Base-by-base conservation (phyloP, 2,329 filamentous ascomycete species). In the Penicillium decumbens region DNA sequence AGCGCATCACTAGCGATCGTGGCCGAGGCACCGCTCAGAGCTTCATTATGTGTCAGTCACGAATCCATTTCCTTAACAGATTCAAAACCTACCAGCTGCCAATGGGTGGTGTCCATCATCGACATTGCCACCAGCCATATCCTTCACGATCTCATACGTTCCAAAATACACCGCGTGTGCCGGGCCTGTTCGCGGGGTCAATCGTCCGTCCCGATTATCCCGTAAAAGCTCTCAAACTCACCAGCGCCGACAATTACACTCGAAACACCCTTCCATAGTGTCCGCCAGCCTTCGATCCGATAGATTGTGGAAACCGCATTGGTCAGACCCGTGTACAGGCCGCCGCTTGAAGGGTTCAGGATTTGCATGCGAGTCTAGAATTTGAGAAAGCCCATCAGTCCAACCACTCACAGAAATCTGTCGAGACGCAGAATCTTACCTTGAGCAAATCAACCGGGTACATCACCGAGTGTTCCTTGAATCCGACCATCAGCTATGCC, bases 81-180 rank as follows among this genome's bases (percentile, higher is more conserved):
- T 12, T 23, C 23, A 20, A 29, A 13, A 65, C 80, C 72, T 76
- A 95, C 90, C 89, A 66, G 92, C 91, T 72, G 93, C 93, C 47
- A 97, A 76, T 27, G 92, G 92, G 68, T 98, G 92, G 68, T 98
- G 92, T 53, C 89, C 89, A 51, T 80, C 71, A 46, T 81, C 84
- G 66, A 87, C 83, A 68, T 97, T 97, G 41, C 92, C 93, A 50
- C 93, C 93, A 77, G 95, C 93, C 39, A 91, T 75, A 65, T 98
- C 91, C 78, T 98, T 98, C 55, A 97, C 91, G 51, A 89, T 84
- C 76, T 98, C 93, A 71, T 97, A 98, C 35, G 93, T 97, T 47
- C 91, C 92, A 72, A 98, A 98, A 72, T 98, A 97, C 50, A 98
- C 90, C 39, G 93, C 93, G 67, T 98, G 93, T 53, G 93, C 93